Evolutionary conservation across 805 yeast species (phyloP).

Genomic region (Huiozyma naganishii): DNA sequence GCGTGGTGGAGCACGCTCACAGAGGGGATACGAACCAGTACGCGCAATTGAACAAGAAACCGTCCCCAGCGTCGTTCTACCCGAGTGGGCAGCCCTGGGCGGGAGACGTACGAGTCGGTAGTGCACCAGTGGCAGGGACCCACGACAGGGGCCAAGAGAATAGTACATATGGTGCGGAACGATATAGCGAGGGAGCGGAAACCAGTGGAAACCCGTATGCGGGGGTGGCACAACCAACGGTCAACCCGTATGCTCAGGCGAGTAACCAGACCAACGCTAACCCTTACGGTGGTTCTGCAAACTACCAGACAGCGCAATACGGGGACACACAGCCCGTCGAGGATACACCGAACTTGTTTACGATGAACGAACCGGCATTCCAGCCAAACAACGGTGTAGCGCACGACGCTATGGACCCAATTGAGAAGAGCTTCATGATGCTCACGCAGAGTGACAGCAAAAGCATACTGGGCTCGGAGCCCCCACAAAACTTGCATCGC

Average conservation of each 20-base stretch:
- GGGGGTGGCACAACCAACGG: not conserved
- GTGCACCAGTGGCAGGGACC: not conserved
- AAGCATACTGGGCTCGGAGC: not conserved
- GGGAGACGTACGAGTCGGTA: not conserved
- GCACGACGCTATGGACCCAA: constrained; percentile 15
- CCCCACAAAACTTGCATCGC: too few species aligned
- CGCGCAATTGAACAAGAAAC: not conserved
- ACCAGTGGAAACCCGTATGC: not conserved
- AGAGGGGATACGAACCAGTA: not conserved
- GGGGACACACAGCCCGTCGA: not conserved
- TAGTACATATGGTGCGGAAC: not conserved
- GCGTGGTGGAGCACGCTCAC: not conserved
- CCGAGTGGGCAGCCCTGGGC: too few species aligned
- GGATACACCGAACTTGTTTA: not conserved
- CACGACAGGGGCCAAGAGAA: not conserved
- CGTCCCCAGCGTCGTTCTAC: too few species aligned
- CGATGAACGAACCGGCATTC: not conserved
- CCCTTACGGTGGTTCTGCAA: not conserved
- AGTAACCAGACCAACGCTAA: not conserved
- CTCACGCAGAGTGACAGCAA: constrained; percentile 17
- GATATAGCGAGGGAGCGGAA: not conserved
- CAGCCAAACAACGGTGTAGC: not conserved
- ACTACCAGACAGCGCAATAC: not conserved
- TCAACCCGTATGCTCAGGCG: not conserved
- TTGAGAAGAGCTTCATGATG: constrained; percentile 25